Evolutionary conservation across 495 filamentous ascomycete genomes (phyloP), one percentile per base, ranked within the genome.

Genomic region (Hamigera avellanea): DNA sequence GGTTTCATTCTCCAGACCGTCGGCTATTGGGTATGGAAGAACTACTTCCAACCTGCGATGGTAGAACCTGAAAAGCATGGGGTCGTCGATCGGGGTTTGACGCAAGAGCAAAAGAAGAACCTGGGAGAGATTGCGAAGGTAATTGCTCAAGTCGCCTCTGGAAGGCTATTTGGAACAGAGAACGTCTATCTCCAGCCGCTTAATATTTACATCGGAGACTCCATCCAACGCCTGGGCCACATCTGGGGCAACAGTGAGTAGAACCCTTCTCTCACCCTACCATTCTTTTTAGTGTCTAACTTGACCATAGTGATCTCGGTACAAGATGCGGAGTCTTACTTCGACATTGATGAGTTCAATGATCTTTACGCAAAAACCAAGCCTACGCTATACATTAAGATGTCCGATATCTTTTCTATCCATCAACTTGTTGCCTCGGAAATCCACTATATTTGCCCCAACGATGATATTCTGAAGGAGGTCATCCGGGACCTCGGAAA

Each of bases 281-380:
- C 17, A 12, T 47, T 17, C 14, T 14, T 14, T 28, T 39, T 38
- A 2, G 30, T 19, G 32, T 38, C 57, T 60, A 48, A 62, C 50
- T 26, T 33, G 17, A 46, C 52, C 36, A 46, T 65, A 64, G 74
- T 99, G 48, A 83, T 96, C 40, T 75, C 78, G 9, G 80, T 96
- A 14, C 80, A 82, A 32, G 79, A 85, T 47, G 81, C 83, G 2
- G 93, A 96, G 53, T 72, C 74, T 31, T 86, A 88, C 14, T 98
- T 95, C 54, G 93, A 95, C 53, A 95, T 96, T 52, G 91, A 96
- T 52, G 89, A 95, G 44, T 96, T 89, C 70, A 95, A 95, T 46
- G 91, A 99, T 50, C 73, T 96, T 17, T 96, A 95, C 49, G 81
- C 89, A 32, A 86, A 89, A 49, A 88, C 84, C 35, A 93, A 94